Evolutionary conservation across 208 protist species (phyloP).

Genomic region (Borovskyia barvae): DNA sequence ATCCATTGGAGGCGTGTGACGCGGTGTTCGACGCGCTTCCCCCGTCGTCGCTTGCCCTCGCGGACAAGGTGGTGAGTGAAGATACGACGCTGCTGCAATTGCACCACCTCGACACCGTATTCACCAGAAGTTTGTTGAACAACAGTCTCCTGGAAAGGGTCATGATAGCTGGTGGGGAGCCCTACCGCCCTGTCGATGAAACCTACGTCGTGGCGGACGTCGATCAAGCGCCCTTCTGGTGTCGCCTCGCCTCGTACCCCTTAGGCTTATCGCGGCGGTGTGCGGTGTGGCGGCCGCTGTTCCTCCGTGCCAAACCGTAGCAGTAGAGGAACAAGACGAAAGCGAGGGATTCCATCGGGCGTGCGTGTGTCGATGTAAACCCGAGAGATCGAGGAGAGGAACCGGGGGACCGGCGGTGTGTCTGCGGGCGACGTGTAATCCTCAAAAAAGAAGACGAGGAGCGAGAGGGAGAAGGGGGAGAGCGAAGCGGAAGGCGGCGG

Average conservation of each 20-base stretch:
- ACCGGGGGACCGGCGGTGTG: too few relatives aligned
- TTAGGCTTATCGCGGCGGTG: slow-evolving; percentile 55
- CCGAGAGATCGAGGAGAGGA: too few relatives aligned
- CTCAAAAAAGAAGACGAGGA: too few relatives aligned
- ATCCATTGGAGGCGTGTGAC: slow-evolving; percentile 41
- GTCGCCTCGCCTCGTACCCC: slow-evolving; percentile 66
- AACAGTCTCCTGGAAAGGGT: background rate
- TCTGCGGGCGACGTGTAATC: too few relatives aligned
- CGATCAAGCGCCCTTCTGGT: slow-evolving; percentile 59
- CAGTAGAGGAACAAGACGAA: too few relatives aligned
- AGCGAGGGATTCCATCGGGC: too few relatives aligned
- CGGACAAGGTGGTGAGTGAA: slow-evolving; percentile 3
- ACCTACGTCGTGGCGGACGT: slow-evolving; percentile 43
- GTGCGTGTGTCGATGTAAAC: too few relatives aligned
- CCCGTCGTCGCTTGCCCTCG: background rate
- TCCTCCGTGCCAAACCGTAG: slow-evolving; percentile 12
- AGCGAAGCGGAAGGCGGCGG: too few relatives aligned
- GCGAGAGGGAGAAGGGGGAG: too few relatives aligned
- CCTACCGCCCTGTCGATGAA: slow-evolving; percentile 19
- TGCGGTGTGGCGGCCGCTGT: slow-evolving; percentile 35
- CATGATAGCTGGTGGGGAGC: background rate
- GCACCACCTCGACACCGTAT: slow-evolving; percentile 19
- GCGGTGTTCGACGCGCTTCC: slow-evolving; percentile 47
- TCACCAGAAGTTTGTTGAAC: slow-evolving; percentile 25
- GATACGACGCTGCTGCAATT: too few relatives aligned